A percentile compares a stretch with the other conserved stretches of the same genome.
These are phyloP conservation scores for Coffea humblotiana DNA, from an alignment of 305 asterid genomes.

Conservation along the genomic window DNA sequence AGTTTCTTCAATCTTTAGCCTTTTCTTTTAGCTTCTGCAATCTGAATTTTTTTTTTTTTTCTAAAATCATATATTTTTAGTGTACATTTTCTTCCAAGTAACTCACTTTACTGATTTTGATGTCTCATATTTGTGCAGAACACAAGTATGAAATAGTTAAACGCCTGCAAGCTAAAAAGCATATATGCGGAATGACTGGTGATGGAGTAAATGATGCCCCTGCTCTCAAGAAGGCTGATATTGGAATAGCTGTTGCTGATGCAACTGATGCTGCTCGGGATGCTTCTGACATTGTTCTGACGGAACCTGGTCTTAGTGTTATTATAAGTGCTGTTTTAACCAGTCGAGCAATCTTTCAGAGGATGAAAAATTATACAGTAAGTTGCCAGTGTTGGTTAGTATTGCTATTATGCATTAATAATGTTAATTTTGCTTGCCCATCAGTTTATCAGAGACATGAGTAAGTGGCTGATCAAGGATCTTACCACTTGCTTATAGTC, in stretches of 20 bases:
- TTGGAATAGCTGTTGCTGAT: constrained; percentile 82
- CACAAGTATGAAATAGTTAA: constrained; percentile 83
- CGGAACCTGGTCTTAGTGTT: constrained; percentile 87
- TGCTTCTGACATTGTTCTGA: constrained; percentile 81
- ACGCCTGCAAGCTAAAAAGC: constrained; percentile 81
- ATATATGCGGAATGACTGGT: constrained; percentile 87
- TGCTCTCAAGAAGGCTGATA: constrained; percentile 78
- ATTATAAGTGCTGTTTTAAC: constrained; percentile 87
- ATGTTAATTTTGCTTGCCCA: too few relatives aligned
- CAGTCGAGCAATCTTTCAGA: constrained; percentile 77
- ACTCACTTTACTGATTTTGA: neutral
- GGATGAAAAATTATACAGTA: constrained; percentile 81
- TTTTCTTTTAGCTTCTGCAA: neutral
- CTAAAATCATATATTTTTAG: neutral
- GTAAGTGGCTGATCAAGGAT: too few relatives aligned
- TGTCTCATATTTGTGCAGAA: constrained; percentile 38
- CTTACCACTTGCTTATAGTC: too few relatives aligned
- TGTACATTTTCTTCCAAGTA: neutral
- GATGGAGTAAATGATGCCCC: constrained; percentile 85
- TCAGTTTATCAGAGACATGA: too few relatives aligned
- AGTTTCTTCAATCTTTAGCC: neutral
- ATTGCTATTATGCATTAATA: too few relatives aligned
- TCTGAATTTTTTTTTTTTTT: too few relatives aligned
- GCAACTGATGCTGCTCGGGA: constrained; percentile 81
- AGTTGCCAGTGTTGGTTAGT: constrained; percentile 15